Base-by-base conservation (phyloP, 108 stramenopile species). In the Skeletonema grethae region DNA sequence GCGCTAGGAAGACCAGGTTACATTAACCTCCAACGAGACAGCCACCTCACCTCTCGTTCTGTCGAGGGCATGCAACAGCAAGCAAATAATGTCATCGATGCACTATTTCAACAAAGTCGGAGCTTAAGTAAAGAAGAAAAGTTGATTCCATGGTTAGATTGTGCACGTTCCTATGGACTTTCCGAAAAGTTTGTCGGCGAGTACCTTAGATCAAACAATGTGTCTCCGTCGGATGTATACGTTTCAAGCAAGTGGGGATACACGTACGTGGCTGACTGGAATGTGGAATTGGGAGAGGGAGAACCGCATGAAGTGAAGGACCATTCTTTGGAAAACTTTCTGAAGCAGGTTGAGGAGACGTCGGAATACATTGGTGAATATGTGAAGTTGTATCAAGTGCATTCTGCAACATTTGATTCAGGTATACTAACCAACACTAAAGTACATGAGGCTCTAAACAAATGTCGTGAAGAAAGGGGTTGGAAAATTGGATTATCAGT, bases 1-100 rank as follows among this genome's bases (percentile, higher is more conserved):
- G 92, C 92, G 4, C 72, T 93, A 12, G 92, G 92, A 34, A 63
- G 92, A 0, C 92, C 92, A 8, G 92, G 92, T 3, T 93, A 93
- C 70, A 93, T 93, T 79, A 93, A 85, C 41, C 75, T 93, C 24
- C 72, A 57, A 63, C 72, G 78, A 29, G 63, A 76, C 20, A 36
- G 20, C 10, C 62, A 69, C 13, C 68, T 76, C 61, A 31, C 65
- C 65, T 70, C 53, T 31, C 63, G 81, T 4, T 34, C 67, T n/a
- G n/a, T 77, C 41, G 75, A 76, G 1, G 64, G 63, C 0, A 93
- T 93, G 92, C 88, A 88, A 75, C 25, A 57, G 9, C 85, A 76
- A 45, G 83, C 88, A 41, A 76, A 89, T 67, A 20, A 39, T 1
- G 92, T 93, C 29, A 70, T 93, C 71, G 88, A 90, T 71, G 46